Evolutionary conservation across 2,329 filamentous ascomycete species (phyloP), one percentile per base, ranked within the genome.

Genomic region (Pseudogymnoascus sp.): DNA sequence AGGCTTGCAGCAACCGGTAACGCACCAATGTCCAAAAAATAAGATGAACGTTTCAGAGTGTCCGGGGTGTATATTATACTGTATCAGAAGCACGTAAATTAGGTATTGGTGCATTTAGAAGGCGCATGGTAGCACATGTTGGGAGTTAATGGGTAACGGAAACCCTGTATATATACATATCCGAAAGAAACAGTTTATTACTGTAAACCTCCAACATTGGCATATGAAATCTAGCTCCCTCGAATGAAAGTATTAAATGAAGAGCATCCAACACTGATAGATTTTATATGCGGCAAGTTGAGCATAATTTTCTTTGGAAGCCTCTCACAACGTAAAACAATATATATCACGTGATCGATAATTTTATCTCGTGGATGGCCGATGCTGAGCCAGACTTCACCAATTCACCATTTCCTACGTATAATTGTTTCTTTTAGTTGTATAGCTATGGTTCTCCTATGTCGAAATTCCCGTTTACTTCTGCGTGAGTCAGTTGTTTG

Each of bases 1-100:
- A 67, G 67, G 44, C 63, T 66, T 53, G 67, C 71, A 25, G 65
- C 60, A 33, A 69, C 70, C 63, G 68, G 67, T 16, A 70, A 66
- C 62, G 67, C 69, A n/a, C 72, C 71, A 31, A 69, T 71, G 64
- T 12, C 56, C 35, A 33, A 35, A 28, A 33, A 28, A 33, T 44
- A 47, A 56, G 50, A 10, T 33, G 28, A 56, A 56, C 11, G 21
- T 56, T 56, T 11, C 11, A 56, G 28, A 35, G 50, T 56, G 11
- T 56, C 50, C 50, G 50, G 28, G 16, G 6, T 56, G 50, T 56
- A 56, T 35, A 56, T 56, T 56, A 56, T 56, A 56, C 50, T 56
- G 50, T 56, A 56, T 56, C 50, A 56, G 50, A 56, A 56, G 50
- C 50, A 56, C 50, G 50, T 56, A 56, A 42, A 61, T 61, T 31